These are phyloP conservation scores for Paracoccidioides brasiliensis DNA, from an alignment of 2,329 filamentous ascomycete genomes.

Conservation along the genomic window DNA sequence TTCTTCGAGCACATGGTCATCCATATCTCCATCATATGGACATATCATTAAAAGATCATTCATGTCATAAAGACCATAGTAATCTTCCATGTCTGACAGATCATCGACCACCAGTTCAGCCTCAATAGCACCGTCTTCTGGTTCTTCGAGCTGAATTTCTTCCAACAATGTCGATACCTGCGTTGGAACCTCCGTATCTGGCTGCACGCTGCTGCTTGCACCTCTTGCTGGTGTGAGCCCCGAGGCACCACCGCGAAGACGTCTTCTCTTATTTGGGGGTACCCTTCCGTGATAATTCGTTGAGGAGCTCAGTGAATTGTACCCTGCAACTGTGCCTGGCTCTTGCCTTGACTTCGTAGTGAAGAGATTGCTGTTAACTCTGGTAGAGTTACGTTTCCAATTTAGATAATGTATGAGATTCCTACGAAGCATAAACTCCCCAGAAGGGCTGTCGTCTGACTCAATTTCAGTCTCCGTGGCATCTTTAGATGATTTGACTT, in stretches of 20 bases:
- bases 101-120: slow-evolving; percentile 64
- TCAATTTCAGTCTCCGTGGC: slow-evolving; percentile 7
- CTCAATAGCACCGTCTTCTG: slow-evolving; percentile 43
- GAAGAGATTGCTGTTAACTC: slow-evolving; percentile 50
- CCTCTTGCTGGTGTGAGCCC: slow-evolving; percentile 47
- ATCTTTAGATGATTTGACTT: slow-evolving; percentile 24
- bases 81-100: slow-evolving; percentile 81
- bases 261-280: slow-evolving; percentile 72
- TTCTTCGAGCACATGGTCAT: slow-evolving; percentile 93
- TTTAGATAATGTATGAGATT: slow-evolving; percentile 73
- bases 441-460: slow-evolving; percentile 51
- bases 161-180: slow-evolving; percentile 74
- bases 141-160: slow-evolving; percentile 67
- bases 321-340: slow-evolving; percentile 12
- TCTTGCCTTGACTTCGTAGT: slow-evolving; percentile 17
- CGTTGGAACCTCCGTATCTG: slow-evolving; percentile 61
- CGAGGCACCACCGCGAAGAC: slow-evolving; percentile 57
- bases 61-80: slow-evolving; percentile 84
- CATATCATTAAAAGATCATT: slow-evolving; percentile 78
- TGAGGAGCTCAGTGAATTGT: slow-evolving; percentile 11
- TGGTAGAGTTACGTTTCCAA: slow-evolving; percentile 83
- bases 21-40: slow-evolving; percentile 88
- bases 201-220: slow-evolving; percentile 60
- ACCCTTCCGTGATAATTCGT: slow-evolving; percentile 44
- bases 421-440: slow-evolving; percentile 76